Base-by-base conservation (phyloP, 139 green algal species). In the Edaphochlamys debaryana region DNA sequence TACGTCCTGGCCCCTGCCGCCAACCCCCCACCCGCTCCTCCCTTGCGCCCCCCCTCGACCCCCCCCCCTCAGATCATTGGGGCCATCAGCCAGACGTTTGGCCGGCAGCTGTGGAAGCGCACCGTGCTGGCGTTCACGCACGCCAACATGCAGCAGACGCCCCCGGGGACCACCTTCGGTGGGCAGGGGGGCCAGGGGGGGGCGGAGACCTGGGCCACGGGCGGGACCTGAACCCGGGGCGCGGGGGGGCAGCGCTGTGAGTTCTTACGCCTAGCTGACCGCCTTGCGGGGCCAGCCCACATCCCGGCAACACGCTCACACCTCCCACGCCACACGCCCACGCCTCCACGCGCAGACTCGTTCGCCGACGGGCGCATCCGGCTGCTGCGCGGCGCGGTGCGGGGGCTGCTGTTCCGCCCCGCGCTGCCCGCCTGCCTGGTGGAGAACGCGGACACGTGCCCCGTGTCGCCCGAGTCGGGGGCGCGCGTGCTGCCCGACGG, bases 111-210 rank as follows among this genome's bases (percentile, higher is more conserved):
- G 37, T 94, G 91, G 91, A 30, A 84, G 4, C 87, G 89, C n/a
- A 89, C 91, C 11, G 50, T 91, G 64, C 72, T 94, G 40, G 86
- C 87, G 56, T 84, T 94, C 23, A 92, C 89, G 29, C 91, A 92
- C 66, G 89, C 85, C 27, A 90, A 91, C 72, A 29, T 93, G 67
- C 37, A 32, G n/a, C 80, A 90, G 82, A 79, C 89, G 36, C 89
- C 89, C 9, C 89, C 89, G 8, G 85, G 87, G 40, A 89, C 82
- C 4, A 81, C 68, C n/a, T 93, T 87, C 54, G 89, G 87, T 87
- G 54, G 66, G 85, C 38, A 15, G 42, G 11, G 30, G 5, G 62
- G 56, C 17, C 6, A 8, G 22, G 6, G 6, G 56, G 27, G 56
- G 19, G 60, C 29, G 29, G 30, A n/a, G n/a, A n/a, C n/a, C n/a